Evolutionary conservation across 1,284 basidiomycete genomes (phyloP).

Genomic region (Uromyces viciae-fabae): DNA sequence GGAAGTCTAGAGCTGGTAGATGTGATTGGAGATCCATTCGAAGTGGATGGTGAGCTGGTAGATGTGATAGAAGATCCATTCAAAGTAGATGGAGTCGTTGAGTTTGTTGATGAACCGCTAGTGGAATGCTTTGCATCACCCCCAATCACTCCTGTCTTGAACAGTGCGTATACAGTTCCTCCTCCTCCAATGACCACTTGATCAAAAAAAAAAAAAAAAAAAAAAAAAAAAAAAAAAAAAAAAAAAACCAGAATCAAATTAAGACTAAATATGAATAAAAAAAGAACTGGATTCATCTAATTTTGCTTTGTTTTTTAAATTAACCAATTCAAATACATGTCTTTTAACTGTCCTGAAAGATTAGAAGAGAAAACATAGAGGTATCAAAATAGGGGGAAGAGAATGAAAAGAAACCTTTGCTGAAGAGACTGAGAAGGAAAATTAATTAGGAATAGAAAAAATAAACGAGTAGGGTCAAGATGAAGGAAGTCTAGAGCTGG

Average conservation of each 20-base stretch:
- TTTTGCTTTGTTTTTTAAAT: too few species aligned
- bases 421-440: not conserved
- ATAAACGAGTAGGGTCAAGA: not conserved
- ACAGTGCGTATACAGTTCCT: not conserved
- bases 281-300: too few species aligned
- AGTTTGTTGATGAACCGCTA: not conserved
- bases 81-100: not conserved
- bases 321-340: too few species aligned
- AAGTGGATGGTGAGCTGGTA: not conserved
- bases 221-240: not conserved
- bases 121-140: not conserved
- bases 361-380: not conserved
- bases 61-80: not conserved
- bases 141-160: slow-evolving; percentile 15
- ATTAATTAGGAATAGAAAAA: not conserved
- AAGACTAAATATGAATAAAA: not conserved
- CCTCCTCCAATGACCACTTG: slow-evolving; percentile 15
- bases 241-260: not conserved
- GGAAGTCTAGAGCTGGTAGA: not conserved
- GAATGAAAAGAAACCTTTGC: not conserved
- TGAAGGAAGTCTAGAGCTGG: not conserved
- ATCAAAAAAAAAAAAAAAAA: not conserved
- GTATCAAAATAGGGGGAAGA: not conserved
- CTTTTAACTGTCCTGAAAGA: too few species aligned
- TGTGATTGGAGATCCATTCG: not conserved